Evolutionary conservation across 2,329 filamentous ascomycete genomes (phyloP).

Genomic region (Amphichorda felina): DNA sequence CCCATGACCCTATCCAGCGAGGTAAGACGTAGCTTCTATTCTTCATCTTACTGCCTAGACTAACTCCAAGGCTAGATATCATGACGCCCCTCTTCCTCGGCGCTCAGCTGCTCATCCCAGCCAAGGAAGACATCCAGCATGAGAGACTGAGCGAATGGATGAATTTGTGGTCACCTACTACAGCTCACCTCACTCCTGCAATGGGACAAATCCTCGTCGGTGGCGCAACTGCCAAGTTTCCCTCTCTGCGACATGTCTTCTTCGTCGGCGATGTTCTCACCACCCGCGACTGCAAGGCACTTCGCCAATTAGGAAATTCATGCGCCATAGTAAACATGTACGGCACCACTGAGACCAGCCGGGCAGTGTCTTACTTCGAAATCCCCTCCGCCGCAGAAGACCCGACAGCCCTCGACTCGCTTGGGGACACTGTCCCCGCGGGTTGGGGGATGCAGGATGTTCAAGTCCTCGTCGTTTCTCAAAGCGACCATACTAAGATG

Average conservation of each 20-base stretch:
- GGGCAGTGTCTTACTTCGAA: constrained; percentile 67
- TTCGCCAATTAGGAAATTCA: constrained; percentile 59
- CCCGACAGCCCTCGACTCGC: constrained; percentile 31
- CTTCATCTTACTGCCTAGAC: background rate
- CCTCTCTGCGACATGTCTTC: constrained; percentile 66
- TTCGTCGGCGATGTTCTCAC: constrained; percentile 94
- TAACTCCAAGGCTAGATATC: too few species aligned
- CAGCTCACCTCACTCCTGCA: constrained; percentile 81
- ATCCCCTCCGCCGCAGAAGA: constrained; percentile 56
- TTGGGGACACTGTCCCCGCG: constrained; percentile 64
- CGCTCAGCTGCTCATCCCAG: constrained; percentile 63
- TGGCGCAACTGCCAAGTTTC: constrained; percentile 66
- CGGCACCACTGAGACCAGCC: constrained; percentile 10
- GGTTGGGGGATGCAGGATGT: constrained; percentile 83
- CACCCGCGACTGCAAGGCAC: constrained; percentile 63
- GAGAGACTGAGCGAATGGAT: constrained; percentile 87
- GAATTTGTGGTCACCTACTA: constrained; percentile 62
- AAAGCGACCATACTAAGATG: constrained; percentile 50
- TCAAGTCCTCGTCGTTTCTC: constrained; percentile 74
- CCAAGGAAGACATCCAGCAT: constrained; percentile 70
- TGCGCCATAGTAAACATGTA: constrained; percentile 9
- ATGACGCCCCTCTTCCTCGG: constrained; percentile 86
- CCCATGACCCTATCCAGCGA: constrained; percentile 61
- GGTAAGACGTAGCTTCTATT: constrained; percentile 19
- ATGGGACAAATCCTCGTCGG: constrained; percentile 46